phyloP scores from a whole-genome alignment of 2,329 filamentous ascomycete genomes.

The Xylaria sp. region DNA sequence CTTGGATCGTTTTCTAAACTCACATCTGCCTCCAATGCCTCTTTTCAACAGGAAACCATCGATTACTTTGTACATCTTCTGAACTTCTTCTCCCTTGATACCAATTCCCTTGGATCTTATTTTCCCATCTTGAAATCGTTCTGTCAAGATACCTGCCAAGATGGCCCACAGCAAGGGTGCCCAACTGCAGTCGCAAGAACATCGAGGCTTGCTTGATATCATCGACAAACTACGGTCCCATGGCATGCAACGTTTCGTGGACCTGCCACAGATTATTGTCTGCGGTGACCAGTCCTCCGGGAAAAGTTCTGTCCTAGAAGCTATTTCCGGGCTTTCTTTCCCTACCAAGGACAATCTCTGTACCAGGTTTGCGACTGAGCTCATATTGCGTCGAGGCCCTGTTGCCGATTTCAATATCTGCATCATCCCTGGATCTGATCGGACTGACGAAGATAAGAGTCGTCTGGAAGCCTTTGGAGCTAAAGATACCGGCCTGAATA shows the following conservation, averaged over 20 bases:
- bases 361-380: slow-evolving; percentile 63
- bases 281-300: slow-evolving; percentile 63
- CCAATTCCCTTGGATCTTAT: no score
- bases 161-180: no score
- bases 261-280: slow-evolving; percentile 59
- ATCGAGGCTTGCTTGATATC: slow-evolving; percentile 53
- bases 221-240: slow-evolving; percentile 55
- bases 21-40: no score
- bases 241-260: slow-evolving; percentile 50
- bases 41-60: no score
- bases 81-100: no score
- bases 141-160: no score
- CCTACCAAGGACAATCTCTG: slow-evolving; percentile 58
- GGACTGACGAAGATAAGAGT: slow-evolving; percentile 32
- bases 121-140: no score
- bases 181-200: slow-evolving; percentile 29
- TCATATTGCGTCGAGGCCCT: slow-evolving; percentile 53
- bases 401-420: slow-evolving; percentile 27
- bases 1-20: no score
- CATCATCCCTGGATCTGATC: slow-evolving; percentile 38
- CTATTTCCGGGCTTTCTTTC: slow-evolving; percentile 55
- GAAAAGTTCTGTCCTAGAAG: slow-evolving; percentile 62
- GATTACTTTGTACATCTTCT: no score
- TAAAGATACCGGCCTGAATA: slow-evolving; percentile 15
- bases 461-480: slow-evolving; percentile 16